Evolutionary conservation across 495 filamentous ascomycete genomes (phyloP).

Genomic region (Pyrenula massariospora): DNA sequence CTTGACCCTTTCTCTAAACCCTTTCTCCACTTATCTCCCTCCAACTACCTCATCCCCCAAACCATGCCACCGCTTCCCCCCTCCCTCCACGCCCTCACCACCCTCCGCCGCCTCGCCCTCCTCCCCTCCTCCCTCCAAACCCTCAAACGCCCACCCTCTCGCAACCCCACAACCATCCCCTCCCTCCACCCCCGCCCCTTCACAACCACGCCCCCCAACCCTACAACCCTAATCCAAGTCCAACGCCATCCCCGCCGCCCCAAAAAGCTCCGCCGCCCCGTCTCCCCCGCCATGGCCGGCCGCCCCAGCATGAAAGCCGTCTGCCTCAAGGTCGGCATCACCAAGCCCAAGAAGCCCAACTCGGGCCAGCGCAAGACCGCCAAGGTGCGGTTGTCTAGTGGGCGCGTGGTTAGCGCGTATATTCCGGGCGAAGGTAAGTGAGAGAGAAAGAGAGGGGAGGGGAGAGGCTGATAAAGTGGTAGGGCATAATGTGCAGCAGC

Average conservation of each 20-base stretch:
- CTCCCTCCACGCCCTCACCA: slow-evolving; percentile 2
- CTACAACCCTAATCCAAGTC: slow-evolving; percentile 43
- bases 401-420: slow-evolving; percentile 76
- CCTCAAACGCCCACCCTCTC: not conserved
- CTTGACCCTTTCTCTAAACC: too few species aligned
- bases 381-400: slow-evolving; percentile 75
- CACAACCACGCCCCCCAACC: slow-evolving; percentile 26
- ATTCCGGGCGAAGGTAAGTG: slow-evolving; percentile 83
- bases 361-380: slow-evolving; percentile 90
- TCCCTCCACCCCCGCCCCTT: slow-evolving; percentile 23
- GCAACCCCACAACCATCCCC: slow-evolving; percentile 14
- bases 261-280: slow-evolving; percentile 67
- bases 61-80: not conserved
- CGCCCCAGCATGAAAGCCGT: slow-evolving; percentile 87
- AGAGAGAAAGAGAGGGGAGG: not conserved
- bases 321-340: slow-evolving; percentile 81
- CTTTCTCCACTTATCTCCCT: too few species aligned
- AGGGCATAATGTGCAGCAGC: slow-evolving; percentile 97
- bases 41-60: not conserved
- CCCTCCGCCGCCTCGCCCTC: slow-evolving; percentile 10
- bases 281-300: slow-evolving; percentile 71
- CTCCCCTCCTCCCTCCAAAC: slow-evolving; percentile 18
- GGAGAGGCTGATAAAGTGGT: slow-evolving; percentile 1
- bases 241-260: slow-evolving; percentile 60
- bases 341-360: slow-evolving; percentile 97